Evolutionary conservation across 2,329 filamentous ascomycete species (phyloP).

Genomic region (Pseudodiploospora longispora): DNA sequence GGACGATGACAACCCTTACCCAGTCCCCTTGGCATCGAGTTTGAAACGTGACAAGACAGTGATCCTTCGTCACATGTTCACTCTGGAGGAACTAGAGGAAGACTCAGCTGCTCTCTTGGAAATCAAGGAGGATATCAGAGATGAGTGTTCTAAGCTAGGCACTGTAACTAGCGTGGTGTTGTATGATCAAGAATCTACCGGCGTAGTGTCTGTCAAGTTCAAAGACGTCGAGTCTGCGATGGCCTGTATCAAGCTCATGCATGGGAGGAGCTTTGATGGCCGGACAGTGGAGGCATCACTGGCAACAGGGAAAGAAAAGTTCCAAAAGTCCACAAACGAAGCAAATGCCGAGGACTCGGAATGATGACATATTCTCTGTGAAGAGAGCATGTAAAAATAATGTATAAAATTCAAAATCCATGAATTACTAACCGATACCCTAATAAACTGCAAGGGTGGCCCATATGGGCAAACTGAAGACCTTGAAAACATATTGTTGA

Average conservation of each 20-base stretch:
- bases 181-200: constrained; percentile 78
- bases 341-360: constrained; percentile 36
- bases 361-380: constrained; percentile 3
- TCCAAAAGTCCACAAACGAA: constrained; percentile 57
- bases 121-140: constrained; percentile 88
- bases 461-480: too few species aligned
- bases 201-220: constrained; percentile 81
- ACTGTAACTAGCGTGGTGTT: constrained; percentile 85
- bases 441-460: too few species aligned
- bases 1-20: constrained; percentile 76
- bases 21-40: constrained; percentile 30
- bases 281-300: constrained; percentile 64
- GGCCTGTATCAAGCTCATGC: constrained; percentile 66
- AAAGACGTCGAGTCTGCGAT: constrained; percentile 59
- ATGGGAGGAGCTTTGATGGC: constrained; percentile 72
- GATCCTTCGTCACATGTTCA: constrained; percentile 90
- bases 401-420: too few species aligned
- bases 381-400: too few species aligned
- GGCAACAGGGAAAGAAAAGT: constrained; percentile 63
- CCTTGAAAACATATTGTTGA: too few species aligned
- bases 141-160: constrained; percentile 81
- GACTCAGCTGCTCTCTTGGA: constrained; percentile 77
- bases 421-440: too few species aligned
- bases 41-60: constrained; percentile 69
- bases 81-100: constrained; percentile 72